Base-by-base conservation (phyloP, 2,329 filamentous ascomycete species). In the Arthrinium phaeospermum region DNA sequence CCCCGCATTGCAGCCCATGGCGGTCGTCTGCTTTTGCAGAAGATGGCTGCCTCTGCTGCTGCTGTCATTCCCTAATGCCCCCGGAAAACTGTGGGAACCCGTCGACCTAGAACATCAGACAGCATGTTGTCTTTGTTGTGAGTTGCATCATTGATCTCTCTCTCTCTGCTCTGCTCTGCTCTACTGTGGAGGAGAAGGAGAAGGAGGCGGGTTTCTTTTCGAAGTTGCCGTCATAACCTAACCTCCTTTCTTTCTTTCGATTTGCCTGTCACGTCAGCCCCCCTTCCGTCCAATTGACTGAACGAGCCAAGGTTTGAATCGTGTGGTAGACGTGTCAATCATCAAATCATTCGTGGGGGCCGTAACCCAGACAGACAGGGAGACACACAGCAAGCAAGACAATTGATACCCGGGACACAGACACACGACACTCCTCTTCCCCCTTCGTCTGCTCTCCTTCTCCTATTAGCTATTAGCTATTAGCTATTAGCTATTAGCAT, bases 261-360 rank as follows among this genome's bases (percentile, higher is more conserved):
- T 37, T 37, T 61, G 53, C 14, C 37, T 19, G 53, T 37, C 53
- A 61, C 53, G 53, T n/a, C 30, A 37, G 12, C 30, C 30, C 30
- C 53, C 30, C 30, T 13, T 8, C 19, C 27, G 27, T 24, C 34
- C 57, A 64, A 64, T 64, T 37, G 41, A 64, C 19, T 64, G 34
- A 13, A 41, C 57, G 5, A n/a, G 57, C 57, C 34, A 64, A 64
- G 57, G 57, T 41, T 64, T 64, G 57, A 34, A 64, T 64, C 19
- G 57, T 64, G 57, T 64, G 57, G 57, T 24, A 64, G 57, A 64
- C 57, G 57, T 64, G 57, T 37, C 34, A 64, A 64, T 64, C 57
- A 41, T 49, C 46, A 49, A 47, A n/a, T 49, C 46, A 41, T 37
- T 14, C 57, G 57, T 64, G 57, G 57, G 57, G 57, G 57, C 19